Base-by-base conservation (phyloP, 306 rosid genomes). In the Cyclanthera cordifolia region DNA sequence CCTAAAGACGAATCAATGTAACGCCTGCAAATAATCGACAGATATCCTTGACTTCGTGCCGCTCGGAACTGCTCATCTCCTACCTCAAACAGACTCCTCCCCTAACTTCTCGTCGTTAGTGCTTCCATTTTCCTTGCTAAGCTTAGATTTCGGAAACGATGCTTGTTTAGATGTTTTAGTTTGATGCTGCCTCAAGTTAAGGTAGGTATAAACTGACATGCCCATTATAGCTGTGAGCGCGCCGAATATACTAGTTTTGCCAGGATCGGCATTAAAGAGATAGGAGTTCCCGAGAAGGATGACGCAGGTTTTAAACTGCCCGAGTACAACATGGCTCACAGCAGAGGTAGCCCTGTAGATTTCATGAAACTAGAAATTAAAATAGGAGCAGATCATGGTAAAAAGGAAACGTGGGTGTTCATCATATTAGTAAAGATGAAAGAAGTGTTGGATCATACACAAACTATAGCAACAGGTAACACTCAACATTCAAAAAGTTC, bases 301-400 rank as follows among this genome's bases (percentile, higher is more conserved):
- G 67, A 90, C 83, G n/a, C 98, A 89, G 19, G 96, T 93, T 84
- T 93, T 93, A 32, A 93, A 93, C 81, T 93, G 96, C 53, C 98
- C 96, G 6, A 93, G 98, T 52, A 93, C 98, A 8, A 93, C 98
- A 11, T 93, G 96, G 20, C 95, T 84, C 12, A 87, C 77, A 1
- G 96, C 96, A 24, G 98, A 93, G 32, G 96, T 93, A 45, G 98
- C 96, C 53, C 98, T 93, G 95, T 39, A 67, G 80, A 71, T 75
- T 50, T 51, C 64, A 61, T 12, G 8, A 66, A 51, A 37, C 25
- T 16, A 47, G 34, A 51, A 13, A n/a, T 51, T 32, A 69, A n/a
- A n/a, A 17, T 21, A 47, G 28, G n/a, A 46, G 65, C 58, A 20
- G 68, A 39, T 30, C 13, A 25, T 57, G 11, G 39, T 67, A 61